phyloP scores from a whole-genome alignment of 129 eudicot genomes.

The Dittrichia graveolens region DNA sequence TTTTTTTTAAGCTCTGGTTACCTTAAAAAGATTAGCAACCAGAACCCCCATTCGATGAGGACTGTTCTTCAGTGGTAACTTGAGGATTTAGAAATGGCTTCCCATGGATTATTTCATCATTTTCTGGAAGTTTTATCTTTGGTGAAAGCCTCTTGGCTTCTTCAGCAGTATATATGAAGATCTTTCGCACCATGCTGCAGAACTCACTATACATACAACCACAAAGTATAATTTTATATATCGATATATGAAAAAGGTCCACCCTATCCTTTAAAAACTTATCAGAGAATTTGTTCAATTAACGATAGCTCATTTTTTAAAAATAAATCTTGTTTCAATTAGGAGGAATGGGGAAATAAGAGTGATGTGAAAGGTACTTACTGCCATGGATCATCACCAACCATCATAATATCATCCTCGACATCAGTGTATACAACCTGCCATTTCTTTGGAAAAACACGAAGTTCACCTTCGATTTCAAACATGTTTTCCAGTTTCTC shows the following conservation, averaged over 20 bases:
- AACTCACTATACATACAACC: conserved; percentile 61
- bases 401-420: conserved; percentile 98
- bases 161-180: conserved; percentile 77
- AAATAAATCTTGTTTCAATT: not conserved
- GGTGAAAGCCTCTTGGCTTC: conserved; percentile 89
- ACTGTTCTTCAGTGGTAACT: conserved; percentile 68
- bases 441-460: conserved; percentile 74
- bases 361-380: conserved; percentile 44
- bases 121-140: conserved; percentile 58
- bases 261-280: not conserved
- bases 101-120: conserved; percentile 55
- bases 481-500: conserved; percentile 85
- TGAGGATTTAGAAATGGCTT: conserved; percentile 47
- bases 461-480: conserved; percentile 79
- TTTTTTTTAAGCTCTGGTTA: not conserved
- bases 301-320: not conserved
- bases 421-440: conserved; percentile 89
- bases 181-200: conserved; percentile 90
- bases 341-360: not conserved
- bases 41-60: conserved; percentile 67
- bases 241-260: not conserved
- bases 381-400: conserved; percentile 99
- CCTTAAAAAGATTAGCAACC: conserved; percentile 38
- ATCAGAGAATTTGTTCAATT: not conserved
- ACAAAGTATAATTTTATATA: conserved; percentile 19